phyloP scores from a whole-genome alignment of 306 rosid genomes.

The Castanea sativa region DNA sequence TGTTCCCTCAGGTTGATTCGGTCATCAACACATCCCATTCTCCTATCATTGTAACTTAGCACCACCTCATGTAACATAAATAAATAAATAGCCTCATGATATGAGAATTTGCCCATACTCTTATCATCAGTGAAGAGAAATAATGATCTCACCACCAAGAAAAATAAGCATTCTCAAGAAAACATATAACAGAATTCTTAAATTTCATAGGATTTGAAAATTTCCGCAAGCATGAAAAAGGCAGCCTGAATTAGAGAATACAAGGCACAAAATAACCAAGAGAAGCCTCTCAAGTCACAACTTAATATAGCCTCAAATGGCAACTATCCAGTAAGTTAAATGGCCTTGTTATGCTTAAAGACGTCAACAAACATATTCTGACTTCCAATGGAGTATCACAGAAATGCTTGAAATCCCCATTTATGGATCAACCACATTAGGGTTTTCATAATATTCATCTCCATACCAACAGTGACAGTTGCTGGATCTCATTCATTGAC shows the following conservation, averaged over 20 bases:
- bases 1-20: too few species aligned
- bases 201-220: conserved; percentile 3
- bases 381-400: background rate
- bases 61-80: too few species aligned
- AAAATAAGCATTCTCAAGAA: background rate
- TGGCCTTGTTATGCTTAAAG: background rate
- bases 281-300: conserved; percentile 1
- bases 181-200: conserved; percentile 1
- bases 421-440: background rate
- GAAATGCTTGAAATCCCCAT: conserved; percentile 11
- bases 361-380: conserved; percentile 3
- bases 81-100: background rate
- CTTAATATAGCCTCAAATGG: background rate
- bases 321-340: background rate
- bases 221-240: conserved; percentile 5
- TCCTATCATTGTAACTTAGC: too few species aligned
- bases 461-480: background rate
- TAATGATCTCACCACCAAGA: background rate
- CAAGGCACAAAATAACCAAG: conserved; percentile 2
- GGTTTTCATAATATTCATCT: conserved; percentile 8
- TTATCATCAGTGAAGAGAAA: background rate
- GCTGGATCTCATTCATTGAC: conserved; percentile 6
- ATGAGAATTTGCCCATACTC: background rate
- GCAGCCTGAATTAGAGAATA: background rate
- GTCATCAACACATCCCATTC: too few species aligned